A percentile compares a stretch with the other conserved stretches of the same genome.
Evolutionary conservation across 2,329 filamentous ascomycete genomes (phyloP).

Genomic region (Phyllosticta ampelicida): DNA sequence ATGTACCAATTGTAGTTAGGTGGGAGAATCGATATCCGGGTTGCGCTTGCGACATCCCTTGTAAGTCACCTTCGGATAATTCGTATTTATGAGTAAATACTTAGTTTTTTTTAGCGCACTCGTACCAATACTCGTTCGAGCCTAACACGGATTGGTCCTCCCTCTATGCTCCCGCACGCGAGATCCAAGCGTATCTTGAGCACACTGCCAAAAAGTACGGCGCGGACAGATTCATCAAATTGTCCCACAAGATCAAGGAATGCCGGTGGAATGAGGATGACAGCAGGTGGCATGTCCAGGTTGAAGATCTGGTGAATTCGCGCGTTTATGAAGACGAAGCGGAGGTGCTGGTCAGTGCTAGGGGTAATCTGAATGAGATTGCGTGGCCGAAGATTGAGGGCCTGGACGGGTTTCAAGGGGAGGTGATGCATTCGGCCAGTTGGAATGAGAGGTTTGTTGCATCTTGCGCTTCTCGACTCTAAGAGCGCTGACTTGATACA

Average conservation of each 20-base stretch:
- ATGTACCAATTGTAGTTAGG: not conserved
- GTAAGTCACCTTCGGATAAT: conserved; percentile 12
- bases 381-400: conserved; percentile 26
- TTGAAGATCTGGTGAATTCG: conserved; percentile 23
- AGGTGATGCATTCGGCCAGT: conserved; percentile 25
- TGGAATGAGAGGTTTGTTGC: conserved; percentile 24
- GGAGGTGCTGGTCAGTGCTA: conserved; percentile 23
- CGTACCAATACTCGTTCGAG: conserved; percentile 35
- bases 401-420: conserved; percentile 21
- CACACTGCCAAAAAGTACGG: conserved; percentile 25
- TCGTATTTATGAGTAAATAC: not conserved
- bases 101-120: conserved; percentile 21
- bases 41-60: conserved; percentile 34
- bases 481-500: conserved; percentile 7
- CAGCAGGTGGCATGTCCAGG: conserved; percentile 27
- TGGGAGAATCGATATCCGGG: conserved; percentile 28
- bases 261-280: conserved; percentile 24
- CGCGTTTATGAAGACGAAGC: conserved; percentile 18
- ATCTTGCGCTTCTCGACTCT: not conserved
- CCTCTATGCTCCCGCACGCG: conserved; percentile 28
- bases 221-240: conserved; percentile 27
- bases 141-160: conserved; percentile 32
- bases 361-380: conserved; percentile 22
- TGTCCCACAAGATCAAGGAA: conserved; percentile 24
- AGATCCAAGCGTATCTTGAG: conserved; percentile 30